phyloP scores from a whole-genome alignment of 768 basidiomycete genomes.

The Ephemerocybe angulata region DNA sequence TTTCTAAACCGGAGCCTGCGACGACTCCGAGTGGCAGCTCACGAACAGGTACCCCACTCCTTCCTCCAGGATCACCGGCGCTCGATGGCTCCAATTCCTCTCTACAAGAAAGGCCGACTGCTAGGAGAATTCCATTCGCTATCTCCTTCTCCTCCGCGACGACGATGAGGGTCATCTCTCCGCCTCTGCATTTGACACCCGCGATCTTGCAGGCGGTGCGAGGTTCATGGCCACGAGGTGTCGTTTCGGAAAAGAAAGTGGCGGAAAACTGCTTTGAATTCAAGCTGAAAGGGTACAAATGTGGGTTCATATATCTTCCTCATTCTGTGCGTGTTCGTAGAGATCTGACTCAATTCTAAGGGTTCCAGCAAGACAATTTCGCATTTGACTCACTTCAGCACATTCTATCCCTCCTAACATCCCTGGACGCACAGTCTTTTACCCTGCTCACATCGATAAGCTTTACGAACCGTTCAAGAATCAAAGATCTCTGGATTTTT shows the following conservation, averaged over 20 bases:
- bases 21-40: conserved; percentile 20
- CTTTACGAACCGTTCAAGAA: conserved; percentile 65
- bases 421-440: conserved; percentile 67
- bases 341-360: no score
- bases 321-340: no score
- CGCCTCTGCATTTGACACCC: conserved; percentile 73
- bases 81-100: conserved; percentile 36
- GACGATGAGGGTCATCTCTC: conserved; percentile 66
- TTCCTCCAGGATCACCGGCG: conserved; percentile 26
- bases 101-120: conserved; percentile 32
- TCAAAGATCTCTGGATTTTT: conserved; percentile 79
- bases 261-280: conserved; percentile 73
- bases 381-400: conserved; percentile 69
- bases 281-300: conserved; percentile 78
- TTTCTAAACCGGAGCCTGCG: conserved; percentile 48
- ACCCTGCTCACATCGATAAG: conserved; percentile 66
- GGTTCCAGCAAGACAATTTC: conserved; percentile 77
- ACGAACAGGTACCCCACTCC: conserved; percentile 31
- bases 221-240: conserved; percentile 75
- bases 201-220: conserved; percentile 79
- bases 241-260: conserved; percentile 73
- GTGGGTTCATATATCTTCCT: conserved; percentile 33
- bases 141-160: conserved; percentile 70
- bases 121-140: conserved; percentile 55
- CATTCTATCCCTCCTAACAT: conserved; percentile 61